Evolutionary conservation across 2,329 filamentous ascomycete genomes (phyloP), one percentile per base, ranked within the genome.

Genomic region (Xylariaceae sp.): DNA sequence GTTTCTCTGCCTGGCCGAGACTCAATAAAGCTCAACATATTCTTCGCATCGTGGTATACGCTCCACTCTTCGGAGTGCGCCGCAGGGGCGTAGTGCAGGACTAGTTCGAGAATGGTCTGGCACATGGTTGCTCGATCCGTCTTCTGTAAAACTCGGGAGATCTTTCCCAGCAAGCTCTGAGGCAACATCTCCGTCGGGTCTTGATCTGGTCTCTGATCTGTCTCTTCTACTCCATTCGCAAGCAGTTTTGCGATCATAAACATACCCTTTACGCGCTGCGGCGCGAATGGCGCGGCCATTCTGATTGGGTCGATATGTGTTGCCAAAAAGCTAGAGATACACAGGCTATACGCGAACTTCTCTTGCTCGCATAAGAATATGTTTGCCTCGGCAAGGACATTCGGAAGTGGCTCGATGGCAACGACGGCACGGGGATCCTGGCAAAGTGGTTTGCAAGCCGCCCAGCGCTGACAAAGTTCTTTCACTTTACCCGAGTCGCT

Each of bases 101-200:
- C 74, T 65, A 86, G 74, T 44, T 77, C 72, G 56, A 84, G 72
- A 11, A 85, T 68, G 57, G 78, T 78, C 64, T 85, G 81, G 62
- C 79, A 80, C 53, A 84, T 71, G 8, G 78, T 80, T 2, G 82
- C 75, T 62, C 81, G 80, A 58, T 85, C 82, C 8, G 80, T 76
- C 13, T 75, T 73, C 3, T 69, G 68, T 15, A 84, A 65, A 0
- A 68, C 61, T 17, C 75, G 65, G 0, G 61, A 58, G 8, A 73
- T 51, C 7, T 48, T 64, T 4, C 48, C 53, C 7, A 18, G 44
- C 8, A 65, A 42, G 18, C 49, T 18, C 18, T 45, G 44, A 11
- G 50, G 5, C 39, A 52, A 54, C 2, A 13, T 34, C 1, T 52
- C 10, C 11, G 49, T 45, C 15, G 53, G 66, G 59, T 50, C 65